phyloP scores from a whole-genome alignment of 2,329 filamentous ascomycete species.

The Tolypocladium capitatum region DNA sequence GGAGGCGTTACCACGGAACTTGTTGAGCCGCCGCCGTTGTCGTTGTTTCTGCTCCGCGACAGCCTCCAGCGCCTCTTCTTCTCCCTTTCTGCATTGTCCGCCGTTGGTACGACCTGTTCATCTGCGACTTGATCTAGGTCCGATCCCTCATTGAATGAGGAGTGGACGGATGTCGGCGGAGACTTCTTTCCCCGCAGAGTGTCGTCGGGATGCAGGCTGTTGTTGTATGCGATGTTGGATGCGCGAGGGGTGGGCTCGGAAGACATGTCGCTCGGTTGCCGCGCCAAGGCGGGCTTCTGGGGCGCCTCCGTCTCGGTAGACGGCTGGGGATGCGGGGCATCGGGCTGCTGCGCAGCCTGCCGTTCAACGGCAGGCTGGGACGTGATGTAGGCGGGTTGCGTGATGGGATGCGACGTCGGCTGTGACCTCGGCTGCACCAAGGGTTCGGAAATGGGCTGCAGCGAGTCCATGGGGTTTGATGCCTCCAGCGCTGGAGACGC shows the following conservation, averaged over 20 bases:
- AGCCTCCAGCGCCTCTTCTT: conserved; percentile 62
- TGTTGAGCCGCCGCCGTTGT: conserved; percentile 30
- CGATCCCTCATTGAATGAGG: conserved; percentile 67
- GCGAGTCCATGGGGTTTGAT: conserved; percentile 31
- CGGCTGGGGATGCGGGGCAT: neutral
- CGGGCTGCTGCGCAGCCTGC: neutral
- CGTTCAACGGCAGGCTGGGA: neutral
- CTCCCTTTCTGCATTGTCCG: conserved; percentile 45
- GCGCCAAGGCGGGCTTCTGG: conserved; percentile 5
- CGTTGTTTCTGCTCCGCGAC: conserved; percentile 49
- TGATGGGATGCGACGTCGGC: neutral
- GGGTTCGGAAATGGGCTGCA: conserved; percentile 4
- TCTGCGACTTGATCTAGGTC: conserved; percentile 59
- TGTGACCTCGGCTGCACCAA: neutral
- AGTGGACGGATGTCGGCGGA: conserved; percentile 64
- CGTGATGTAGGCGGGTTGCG: neutral
- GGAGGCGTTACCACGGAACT: conserved; percentile 29
- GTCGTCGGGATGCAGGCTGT: conserved; percentile 28
- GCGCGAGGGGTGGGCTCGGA: conserved; percentile 33
- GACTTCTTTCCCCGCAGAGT: conserved; percentile 55
- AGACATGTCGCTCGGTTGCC: conserved; percentile 18
- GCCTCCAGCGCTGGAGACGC: conserved; percentile 33
- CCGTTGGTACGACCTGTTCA: conserved; percentile 28
- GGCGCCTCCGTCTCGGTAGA: conserved; percentile 2
- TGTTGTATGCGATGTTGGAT: conserved; percentile 30